phyloP scores from a whole-genome alignment of 2,329 filamentous ascomycete genomes.

The Colletotrichum magnum region DNA sequence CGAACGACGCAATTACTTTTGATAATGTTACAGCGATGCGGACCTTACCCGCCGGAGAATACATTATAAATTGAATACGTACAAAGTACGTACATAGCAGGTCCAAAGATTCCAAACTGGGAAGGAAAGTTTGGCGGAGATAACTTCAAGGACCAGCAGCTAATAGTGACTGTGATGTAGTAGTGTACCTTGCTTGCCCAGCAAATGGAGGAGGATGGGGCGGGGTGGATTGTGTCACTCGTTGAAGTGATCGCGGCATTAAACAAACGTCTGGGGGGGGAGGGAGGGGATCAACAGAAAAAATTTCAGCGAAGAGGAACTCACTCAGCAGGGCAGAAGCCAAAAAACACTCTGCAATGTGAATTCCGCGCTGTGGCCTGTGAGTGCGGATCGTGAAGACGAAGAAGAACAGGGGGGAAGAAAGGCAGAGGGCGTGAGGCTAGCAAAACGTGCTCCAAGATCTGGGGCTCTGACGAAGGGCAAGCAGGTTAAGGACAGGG shows the following conservation, averaged over 20 bases:
- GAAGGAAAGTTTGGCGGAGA: constrained; percentile 8
- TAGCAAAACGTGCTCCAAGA: constrained; percentile 39
- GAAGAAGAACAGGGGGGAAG: background rate
- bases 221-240: constrained; percentile 30
- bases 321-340: no score
- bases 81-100: background rate
- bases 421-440: constrained; percentile 24
- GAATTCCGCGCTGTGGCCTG: background rate
- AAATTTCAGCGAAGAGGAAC: no score
- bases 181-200: background rate
- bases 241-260: constrained; percentile 31
- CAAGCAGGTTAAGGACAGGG: constrained; percentile 33
- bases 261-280: constrained; percentile 4
- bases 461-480: constrained; percentile 33
- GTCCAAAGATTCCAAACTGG: background rate
- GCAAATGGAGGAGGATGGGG: constrained; percentile 6
- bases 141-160: constrained; percentile 27
- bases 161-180: background rate
- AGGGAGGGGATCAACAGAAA: no score
- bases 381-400: background rate
- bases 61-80: no score
- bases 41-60: no score
- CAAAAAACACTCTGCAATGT: background rate
- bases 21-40: no score
- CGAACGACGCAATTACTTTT: no score